Evolutionary conservation across 1,284 basidiomycete genomes (phyloP), one percentile per base, ranked within the genome.

Genomic region (Cystobasidium pallidum): DNA sequence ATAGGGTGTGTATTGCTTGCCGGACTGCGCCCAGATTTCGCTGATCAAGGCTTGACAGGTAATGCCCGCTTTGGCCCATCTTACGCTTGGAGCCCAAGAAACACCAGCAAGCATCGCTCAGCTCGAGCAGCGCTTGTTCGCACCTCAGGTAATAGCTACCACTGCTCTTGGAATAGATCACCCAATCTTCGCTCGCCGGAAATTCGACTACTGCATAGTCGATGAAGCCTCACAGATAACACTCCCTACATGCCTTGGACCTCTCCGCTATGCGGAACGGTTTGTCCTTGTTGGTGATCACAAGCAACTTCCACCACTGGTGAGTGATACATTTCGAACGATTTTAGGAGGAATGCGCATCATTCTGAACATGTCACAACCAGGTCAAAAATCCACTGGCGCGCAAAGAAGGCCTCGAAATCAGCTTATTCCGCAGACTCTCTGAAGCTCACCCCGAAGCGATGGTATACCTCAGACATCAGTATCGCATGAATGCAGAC

Each of bases 221-320:
- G 96, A 99, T 77, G 96, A 99, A 80, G 96, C 95, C 0, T 97
- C 94, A 0, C 96, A 99, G 80, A 94, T 99, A 75, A 97, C 95
- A 0, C 82, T 99, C 2, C 96, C 96, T 0, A 94, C 94, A 0
- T 97, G 93, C 78, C 83, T 99, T 0, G 95, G 96, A 0, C 95
- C 96, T 0, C 83, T 99, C 6, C 87, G 94, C 0, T 92, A 89
- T 77, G 92, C 94, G 2, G 86, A 93, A 58, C 91, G 86, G 64
- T 99, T 98, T 76, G 87, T 99, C 0, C 88, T 99, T 8, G 94
- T 99, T 11, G 95, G 95, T 1, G 95, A 99, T 80, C 95, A 98
- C 81, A 92, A 91, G 82, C 96, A 99, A 80, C 86, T 99, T 1
- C 94, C 95, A 19, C 96, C 94, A 0, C 85, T 97, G 39, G 93